Percentiles rank a stretch among this genome's conserved stretches.
These are phyloP conservation scores for Prunus mume DNA, from an alignment of 306 rosid species.

Conservation along the genomic window DNA sequence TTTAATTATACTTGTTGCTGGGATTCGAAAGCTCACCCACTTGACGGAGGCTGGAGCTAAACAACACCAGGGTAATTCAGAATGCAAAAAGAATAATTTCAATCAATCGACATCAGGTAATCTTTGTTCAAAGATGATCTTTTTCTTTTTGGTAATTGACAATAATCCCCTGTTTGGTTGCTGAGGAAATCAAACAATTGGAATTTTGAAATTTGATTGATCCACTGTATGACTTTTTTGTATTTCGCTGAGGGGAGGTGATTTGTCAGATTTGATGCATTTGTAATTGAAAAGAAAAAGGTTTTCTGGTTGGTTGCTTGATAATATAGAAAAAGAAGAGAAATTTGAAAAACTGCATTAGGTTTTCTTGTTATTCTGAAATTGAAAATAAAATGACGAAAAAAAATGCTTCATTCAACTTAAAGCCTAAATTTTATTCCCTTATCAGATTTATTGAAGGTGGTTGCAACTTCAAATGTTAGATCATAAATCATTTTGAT, in stretches of 20 bases:
- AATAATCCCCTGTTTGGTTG: background rate
- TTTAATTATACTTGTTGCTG: no score
- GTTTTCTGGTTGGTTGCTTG: background rate
- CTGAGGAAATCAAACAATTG: background rate
- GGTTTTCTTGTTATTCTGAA: background rate
- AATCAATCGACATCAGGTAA: background rate
- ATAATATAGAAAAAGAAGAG: no score
- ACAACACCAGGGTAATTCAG: background rate
- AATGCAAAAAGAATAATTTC: background rate
- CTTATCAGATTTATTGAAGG: background rate
- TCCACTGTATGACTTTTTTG: background rate
- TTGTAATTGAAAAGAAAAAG: background rate
- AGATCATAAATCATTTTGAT: background rate
- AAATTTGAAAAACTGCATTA: no score
- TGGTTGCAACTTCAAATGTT: background rate
- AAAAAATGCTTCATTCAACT: background rate
- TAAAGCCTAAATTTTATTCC: background rate
- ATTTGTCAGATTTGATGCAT: background rate
- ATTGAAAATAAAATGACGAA: no score
- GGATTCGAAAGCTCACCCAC: background rate
- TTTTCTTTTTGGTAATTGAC: background rate
- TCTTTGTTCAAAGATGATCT: background rate
- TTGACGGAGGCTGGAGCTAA: background rate
- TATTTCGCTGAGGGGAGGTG: background rate
- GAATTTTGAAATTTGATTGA: background rate